phyloP scores from a whole-genome alignment of 2,329 filamentous ascomycete species.

The Curvularia sp. region DNA sequence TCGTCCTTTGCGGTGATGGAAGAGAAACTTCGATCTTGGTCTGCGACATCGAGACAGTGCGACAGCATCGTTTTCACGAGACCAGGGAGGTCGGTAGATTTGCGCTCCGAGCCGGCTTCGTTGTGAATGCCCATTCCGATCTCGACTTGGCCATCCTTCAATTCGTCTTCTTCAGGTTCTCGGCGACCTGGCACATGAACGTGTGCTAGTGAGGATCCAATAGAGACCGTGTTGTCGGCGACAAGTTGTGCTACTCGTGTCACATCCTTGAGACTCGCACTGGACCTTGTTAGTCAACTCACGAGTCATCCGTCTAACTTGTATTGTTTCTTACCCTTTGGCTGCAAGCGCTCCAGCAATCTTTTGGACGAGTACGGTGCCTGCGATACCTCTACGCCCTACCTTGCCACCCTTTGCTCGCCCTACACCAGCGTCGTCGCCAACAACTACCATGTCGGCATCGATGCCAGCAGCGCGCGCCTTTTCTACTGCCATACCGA shows the following conservation, averaged over 20 bases:
- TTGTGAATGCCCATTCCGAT: conserved; percentile 81
- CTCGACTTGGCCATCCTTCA: conserved; percentile 68
- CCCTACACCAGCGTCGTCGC: conserved; percentile 90
- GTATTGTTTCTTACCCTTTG: conserved; percentile 58
- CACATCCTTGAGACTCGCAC: conserved; percentile 70
- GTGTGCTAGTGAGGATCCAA: conserved; percentile 84
- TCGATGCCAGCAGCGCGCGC: conserved; percentile 78
- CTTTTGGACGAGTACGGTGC: conserved; percentile 91
- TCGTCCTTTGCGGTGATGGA: conserved; percentile 66
- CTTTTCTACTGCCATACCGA: conserved; percentile 92
- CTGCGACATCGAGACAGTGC: conserved; percentile 67
- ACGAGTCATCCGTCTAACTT: not conserved
- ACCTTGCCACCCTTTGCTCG: conserved; percentile 86
- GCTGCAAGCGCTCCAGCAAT: conserved; percentile 84
- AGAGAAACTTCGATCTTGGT: conserved; percentile 75
- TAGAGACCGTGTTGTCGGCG: conserved; percentile 79
- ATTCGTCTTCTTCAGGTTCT: conserved; percentile 63
- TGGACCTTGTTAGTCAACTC: conserved; percentile 17
- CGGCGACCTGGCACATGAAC: conserved; percentile 90
- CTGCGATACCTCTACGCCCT: conserved; percentile 86
- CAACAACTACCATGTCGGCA: conserved; percentile 89
- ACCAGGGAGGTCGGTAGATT: conserved; percentile 51
- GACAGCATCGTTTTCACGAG: conserved; percentile 66
- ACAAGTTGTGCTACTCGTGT: conserved; percentile 73
- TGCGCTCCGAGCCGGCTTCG: conserved; percentile 59